phyloP scores from a whole-genome alignment of 805 yeast species.

The Wickerhamomyces mucosus region DNA sequence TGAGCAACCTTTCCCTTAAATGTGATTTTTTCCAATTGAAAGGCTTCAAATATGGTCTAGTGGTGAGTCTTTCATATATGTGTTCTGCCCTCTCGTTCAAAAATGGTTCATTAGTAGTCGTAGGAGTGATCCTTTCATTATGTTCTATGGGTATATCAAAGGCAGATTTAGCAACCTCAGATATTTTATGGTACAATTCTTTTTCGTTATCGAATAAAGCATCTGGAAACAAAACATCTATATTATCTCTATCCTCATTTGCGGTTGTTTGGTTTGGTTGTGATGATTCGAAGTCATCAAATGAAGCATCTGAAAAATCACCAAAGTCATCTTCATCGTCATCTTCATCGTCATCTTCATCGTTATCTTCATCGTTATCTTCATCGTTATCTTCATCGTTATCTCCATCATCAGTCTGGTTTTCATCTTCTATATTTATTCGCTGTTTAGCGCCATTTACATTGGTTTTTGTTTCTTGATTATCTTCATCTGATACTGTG shows the following conservation, averaged over 20 bases:
- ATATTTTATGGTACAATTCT: constrained; percentile 6
- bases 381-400: constrained; percentile 1
- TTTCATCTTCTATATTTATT: too few relatives aligned
- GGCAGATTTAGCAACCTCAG: constrained; percentile 5
- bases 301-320: constrained; percentile 25
- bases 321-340: constrained; percentile 24
- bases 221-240: constrained; percentile 8
- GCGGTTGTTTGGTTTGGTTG: constrained; percentile 2
- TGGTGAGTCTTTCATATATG: constrained; percentile 38
- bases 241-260: not conserved
- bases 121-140: too few relatives aligned
- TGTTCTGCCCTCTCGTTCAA: constrained; percentile 27
- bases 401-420: not conserved
- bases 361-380: not conserved
- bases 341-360: constrained; percentile 1
- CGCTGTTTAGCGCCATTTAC: too few relatives aligned
- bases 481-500: too few relatives aligned
- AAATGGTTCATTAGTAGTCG: too few relatives aligned
- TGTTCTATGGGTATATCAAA: constrained; percentile 6
- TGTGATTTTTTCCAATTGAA: constrained; percentile 64
- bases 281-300: constrained; percentile 22
- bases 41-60: constrained; percentile 40
- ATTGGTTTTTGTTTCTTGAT: not conserved
- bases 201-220: constrained; percentile 7
- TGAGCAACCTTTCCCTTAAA: constrained; percentile 51